Base-by-base conservation (phyloP, 108 stramenopile genomes). In the Thalassiosira profunda region DNA sequence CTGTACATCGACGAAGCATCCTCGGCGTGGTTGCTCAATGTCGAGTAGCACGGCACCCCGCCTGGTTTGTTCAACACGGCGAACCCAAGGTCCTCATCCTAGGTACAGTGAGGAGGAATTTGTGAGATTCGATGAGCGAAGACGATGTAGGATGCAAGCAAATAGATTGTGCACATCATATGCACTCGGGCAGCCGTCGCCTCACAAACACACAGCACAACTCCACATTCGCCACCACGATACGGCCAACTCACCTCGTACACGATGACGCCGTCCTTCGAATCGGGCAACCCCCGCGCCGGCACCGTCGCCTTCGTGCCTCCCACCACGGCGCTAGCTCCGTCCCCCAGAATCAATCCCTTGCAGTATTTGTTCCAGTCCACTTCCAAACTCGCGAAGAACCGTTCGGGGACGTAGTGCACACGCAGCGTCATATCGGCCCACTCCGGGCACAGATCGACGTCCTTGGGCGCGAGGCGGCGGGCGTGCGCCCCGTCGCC, bases 351-450 rank as follows among this genome's bases (percentile, higher is more conserved):
- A 31, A 81, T 29, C 63, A 81, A 49, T 15, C 70, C 80, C 40
- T 44, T 51, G 37, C 80, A 81, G 51, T 76, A 70, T 48, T 81
- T 76, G 0, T 53, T 35, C 80, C 80, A 81, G 38, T 81, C 74
- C 33, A 72, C 57, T 26, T 81, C 80, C 53, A 72, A 38, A 41
- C 45, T 70, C 29, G 58, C 74, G 47, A 55, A 42, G 53, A 76
- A 81, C 31, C 80, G 20, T 23, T 81, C 75, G 5, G 75, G 75
- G 4, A 76, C 70, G 44, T 72, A 76, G 61, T 76, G 70, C 15
- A 81, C 79, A 8, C 79, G 28, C 15, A 80, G 46, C 9, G 79
- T 80, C 74, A 80, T 75, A 71, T 80, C 73, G 51, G 63, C 55
- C 79, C 79, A 80, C 10, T 69, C 56, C 1, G 79, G 79, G 15